phyloP scores from a whole-genome alignment of 129 eudicot species.

The Logfia minima region DNA sequence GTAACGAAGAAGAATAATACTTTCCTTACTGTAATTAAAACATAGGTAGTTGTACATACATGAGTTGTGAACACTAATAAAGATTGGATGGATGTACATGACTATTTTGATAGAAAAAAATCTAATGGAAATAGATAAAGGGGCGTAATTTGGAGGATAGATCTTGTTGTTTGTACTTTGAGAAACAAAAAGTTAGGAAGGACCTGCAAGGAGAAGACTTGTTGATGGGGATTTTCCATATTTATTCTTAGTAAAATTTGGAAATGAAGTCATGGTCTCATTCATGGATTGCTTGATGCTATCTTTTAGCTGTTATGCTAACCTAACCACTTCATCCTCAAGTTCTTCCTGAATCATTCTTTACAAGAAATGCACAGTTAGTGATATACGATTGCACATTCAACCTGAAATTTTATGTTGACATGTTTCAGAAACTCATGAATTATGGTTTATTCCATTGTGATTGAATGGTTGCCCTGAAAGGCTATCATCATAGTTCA shows the following conservation, averaged over 20 bases:
- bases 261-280: background rate
- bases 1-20: no score
- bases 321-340: background rate
- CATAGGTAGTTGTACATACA: no score
- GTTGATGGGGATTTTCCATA: background rate
- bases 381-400: background rate
- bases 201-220: slow-evolving; percentile 4
- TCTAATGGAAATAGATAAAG: background rate
- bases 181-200: background rate
- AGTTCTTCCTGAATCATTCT: background rate
- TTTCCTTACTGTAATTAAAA: no score
- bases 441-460: background rate
- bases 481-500: background rate
- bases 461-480: background rate
- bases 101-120: background rate
- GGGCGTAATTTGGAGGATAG: background rate
- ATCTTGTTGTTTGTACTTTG: background rate
- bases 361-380: background rate
- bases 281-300: background rate
- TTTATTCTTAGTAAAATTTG: background rate
- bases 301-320: background rate
- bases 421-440: background rate
- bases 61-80: background rate
- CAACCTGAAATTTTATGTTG: background rate
- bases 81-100: background rate